A percentile compares a stretch with the other conserved stretches of the same genome.
Conservation (phyloP, 1,139 yeast species). For the Yamadazyma diospyri region DNA sequence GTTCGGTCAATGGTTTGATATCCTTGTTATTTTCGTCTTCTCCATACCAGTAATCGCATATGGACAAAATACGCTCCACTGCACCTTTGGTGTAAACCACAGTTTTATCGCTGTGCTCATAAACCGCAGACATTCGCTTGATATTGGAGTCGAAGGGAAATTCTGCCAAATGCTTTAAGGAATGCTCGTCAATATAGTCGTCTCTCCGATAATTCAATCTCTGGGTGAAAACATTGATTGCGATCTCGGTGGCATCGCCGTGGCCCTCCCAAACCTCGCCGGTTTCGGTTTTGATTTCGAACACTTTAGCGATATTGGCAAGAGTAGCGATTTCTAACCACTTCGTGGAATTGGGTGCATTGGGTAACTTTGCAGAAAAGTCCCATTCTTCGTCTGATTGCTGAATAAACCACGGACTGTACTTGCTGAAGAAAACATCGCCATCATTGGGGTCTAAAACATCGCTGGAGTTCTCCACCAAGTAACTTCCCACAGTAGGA, state of each 20-base stretch:
- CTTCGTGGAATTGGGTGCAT: conserved; percentile 10
- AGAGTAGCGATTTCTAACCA: conserved; percentile 32
- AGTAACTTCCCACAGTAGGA: conserved; percentile 34
- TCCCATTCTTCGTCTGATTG: conserved; percentile 32
- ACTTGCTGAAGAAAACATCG: conserved; percentile 21
- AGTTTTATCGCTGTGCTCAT: conserved; percentile 19
- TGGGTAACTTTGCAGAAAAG: conserved; percentile 14
- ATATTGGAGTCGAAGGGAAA: conserved; percentile 36
- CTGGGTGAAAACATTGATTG: conserved; percentile 32
- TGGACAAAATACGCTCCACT: conserved; percentile 43
- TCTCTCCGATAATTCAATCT: conserved; percentile 24
- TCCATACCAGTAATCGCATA: conserved; percentile 35
- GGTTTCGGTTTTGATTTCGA: conserved; percentile 21
- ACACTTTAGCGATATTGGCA: conserved; percentile 33
- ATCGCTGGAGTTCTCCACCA: conserved; percentile 31
- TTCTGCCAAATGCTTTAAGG: conserved; percentile 24
- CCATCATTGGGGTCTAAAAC: conserved; percentile 42
- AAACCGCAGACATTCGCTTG: conserved; percentile 48
- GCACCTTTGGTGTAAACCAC: conserved; percentile 50
- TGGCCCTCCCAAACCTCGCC: conserved; percentile 33
- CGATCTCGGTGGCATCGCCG: conserved; percentile 38
- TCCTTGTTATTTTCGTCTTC: conserved; percentile 16
- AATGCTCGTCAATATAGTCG: conserved; percentile 10
- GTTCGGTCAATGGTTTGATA: conserved; percentile 19
- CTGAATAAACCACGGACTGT: conserved; percentile 23